Evolutionary conservation across 169 alveolate species (phyloP), one percentile per base, ranked within the genome.

Genomic region (Plasmodium malariae): DNA sequence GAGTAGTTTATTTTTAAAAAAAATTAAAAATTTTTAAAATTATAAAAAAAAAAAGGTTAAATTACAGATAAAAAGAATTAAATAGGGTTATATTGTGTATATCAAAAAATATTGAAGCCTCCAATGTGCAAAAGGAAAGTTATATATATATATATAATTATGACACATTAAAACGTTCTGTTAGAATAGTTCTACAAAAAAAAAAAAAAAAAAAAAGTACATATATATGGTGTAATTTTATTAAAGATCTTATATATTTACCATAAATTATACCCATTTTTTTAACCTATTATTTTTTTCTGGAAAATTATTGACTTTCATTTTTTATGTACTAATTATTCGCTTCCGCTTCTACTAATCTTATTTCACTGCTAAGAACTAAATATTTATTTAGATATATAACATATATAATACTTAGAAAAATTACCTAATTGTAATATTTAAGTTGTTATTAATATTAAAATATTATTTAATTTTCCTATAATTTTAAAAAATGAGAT

Each of bases 81-180:
- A 17, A 21, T 11, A 36, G 34, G 43, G 24, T 67, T 12, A 6
- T 67, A 49, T 26, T 67, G 6, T 49, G n/a, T 1, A 30, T 28
- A 40, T 36, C 28, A 36, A 12, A 67, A 24, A 19, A 12, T 21
- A 34, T 67, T 67, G n/a, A 36, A 14, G 24, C 40, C 60, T 67
- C 19, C 12, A 21, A 32, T 1, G 43, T 34, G 74, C 34, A 37
- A 55, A 30, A 67, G 14, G 17, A 34, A 67, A 34, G 36, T 1
- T 67, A n/a, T 37, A 36, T 67, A 34, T 32, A 67, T 28, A 67
- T 67, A 49, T 14, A 37, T 67, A n/a, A n/a, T n/a, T n/a, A n/a
- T n/a, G 74, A 19, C 28, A 11, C 34, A 37, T 67, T 32, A 12
- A 28, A 36, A 14, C n/a, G n/a, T n/a, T n/a, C n/a, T 67, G 60